Evolutionary conservation across 1,284 basidiomycete genomes (phyloP), one percentile per base, ranked within the genome.

Genomic region (Heliocybe sulcata): DNA sequence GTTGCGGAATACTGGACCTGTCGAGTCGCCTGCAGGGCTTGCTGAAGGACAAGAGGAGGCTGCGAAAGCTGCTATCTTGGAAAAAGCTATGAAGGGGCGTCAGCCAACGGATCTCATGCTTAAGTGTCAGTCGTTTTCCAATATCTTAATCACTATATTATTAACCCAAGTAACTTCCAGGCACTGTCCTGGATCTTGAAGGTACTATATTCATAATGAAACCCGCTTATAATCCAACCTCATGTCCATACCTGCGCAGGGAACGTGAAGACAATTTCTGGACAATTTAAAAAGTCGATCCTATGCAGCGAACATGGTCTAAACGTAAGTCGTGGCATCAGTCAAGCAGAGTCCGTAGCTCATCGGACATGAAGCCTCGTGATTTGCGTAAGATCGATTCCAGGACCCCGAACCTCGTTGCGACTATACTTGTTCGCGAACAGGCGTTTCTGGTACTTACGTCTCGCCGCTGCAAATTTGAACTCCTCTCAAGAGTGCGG

Each of bases 361-460:
- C 33, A 35, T n/a, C 51, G 22, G 27, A 3, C 26, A 62, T 62
- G 53, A 52, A 98, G 90, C 91, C 94, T 59, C 89, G 96, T 76
- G 96, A 99, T 73, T 77, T 99, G 45, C 87, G 96, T 56, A 98
- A 98, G 75, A 93, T 99, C 63, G 96, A 98, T 74, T 94, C 92
- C 12, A 80, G 94, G 59, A 83, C 95, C 57, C 94, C 94, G 20
- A 97, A 95, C 69, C 82, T 96, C 55, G 92, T 98, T 14, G 95
- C 96, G 29, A 94, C 93, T 35, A 97, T 98, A 64, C 80, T 99
- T 48, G 85, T 92, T 45, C 81, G 96, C 58, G 86, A 87, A 64
- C 87, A 92, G 67, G 92, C 91, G 51, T 88, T 98, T 60, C 77
- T 98, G 59, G 90, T 90, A 65, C 58, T 83, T 75, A 25, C 14